Evolutionary conservation across 371 early-diverging fungal genomes (phyloP), one percentile per base, ranked within the genome.

Genomic region (Vavraia culicis): DNA sequence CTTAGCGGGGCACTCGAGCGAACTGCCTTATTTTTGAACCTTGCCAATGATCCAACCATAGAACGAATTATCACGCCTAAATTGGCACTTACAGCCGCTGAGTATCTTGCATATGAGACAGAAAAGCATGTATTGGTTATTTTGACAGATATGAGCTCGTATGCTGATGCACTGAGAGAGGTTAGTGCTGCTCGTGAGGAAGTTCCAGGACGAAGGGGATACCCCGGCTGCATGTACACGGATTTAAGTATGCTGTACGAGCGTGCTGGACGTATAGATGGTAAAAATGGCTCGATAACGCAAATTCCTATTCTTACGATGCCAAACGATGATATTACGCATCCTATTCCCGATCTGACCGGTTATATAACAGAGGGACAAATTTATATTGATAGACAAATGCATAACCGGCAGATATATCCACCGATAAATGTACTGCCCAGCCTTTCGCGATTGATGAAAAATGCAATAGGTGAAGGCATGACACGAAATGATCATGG

Each of bases 201-300:
- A 75, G 95, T 98, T 3, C 99, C 99, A 4, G 99, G 99, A 67
- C 84, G 99, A 72, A 83, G 94, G 72, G 99, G 99, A 70, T 98
- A 94, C 73, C 99, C 99, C 14, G 99, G 99, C 74, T 98, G 95
- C 71, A 98, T 98, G 99, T 98, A 98, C 76, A 98, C 99, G 22
- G 99, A 98, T 77, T 77, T 98, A 74, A 84, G 91, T 19, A 93
- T 93, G 49, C 88, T 98, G 56, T 95, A 98, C 63, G 99, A 98
- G 72, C 82, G 99, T 71, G 99, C 96, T 19, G 99, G 99, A 49
- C 80, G 99, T 64, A 95, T 98, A 11, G 82, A 86, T 48, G 99
- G 99, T 42, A 79, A 87, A 61, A 90, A 89, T 71, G 99, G 99
- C 46, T 87, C 88, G 41, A 98, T 98, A 49, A 98, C 99, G 20